Evolutionary conservation across 345 rosid species (phyloP).

Genomic region (Iberis pinnata): DNA sequence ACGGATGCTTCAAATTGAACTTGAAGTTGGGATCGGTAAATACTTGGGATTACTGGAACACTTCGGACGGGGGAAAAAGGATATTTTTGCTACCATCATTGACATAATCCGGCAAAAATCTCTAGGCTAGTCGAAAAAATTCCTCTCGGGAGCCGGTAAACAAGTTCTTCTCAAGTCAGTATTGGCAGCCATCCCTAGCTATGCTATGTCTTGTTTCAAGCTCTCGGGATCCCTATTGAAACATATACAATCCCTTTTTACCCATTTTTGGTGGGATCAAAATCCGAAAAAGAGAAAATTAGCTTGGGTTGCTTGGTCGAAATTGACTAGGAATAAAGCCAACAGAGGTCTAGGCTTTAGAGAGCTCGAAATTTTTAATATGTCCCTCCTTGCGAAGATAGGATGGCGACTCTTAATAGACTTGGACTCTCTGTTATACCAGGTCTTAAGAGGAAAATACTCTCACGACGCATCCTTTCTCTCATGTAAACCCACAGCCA

Average conservation of each 20-base stretch:
- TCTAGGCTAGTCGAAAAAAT: neutral
- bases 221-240: neutral
- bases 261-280: neutral
- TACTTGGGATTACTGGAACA: neutral
- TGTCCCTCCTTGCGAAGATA: too few species aligned
- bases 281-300: too few species aligned
- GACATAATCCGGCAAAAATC: neutral
- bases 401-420: too few species aligned
- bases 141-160: neutral
- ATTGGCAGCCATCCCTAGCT: neutral
- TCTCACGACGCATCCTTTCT: too few species aligned
- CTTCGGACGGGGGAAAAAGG: neutral
- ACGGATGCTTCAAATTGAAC: accelerated
- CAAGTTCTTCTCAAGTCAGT: neutral
- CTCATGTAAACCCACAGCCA: too few species aligned
- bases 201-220: neutral
- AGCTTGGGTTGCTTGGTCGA: neutral
- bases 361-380: too few species aligned
- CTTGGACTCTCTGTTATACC: too few species aligned
- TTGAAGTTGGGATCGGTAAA: neutral
- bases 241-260: neutral
- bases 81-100: neutral
- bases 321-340: too few species aligned
- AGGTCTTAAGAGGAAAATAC: too few species aligned
- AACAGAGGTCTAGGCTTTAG: too few species aligned